Percentiles rank a stretch among this genome's conserved stretches.
phyloP scores from a whole-genome alignment of 306 rosid genomes.

The Vachellia pachyceras region DNA sequence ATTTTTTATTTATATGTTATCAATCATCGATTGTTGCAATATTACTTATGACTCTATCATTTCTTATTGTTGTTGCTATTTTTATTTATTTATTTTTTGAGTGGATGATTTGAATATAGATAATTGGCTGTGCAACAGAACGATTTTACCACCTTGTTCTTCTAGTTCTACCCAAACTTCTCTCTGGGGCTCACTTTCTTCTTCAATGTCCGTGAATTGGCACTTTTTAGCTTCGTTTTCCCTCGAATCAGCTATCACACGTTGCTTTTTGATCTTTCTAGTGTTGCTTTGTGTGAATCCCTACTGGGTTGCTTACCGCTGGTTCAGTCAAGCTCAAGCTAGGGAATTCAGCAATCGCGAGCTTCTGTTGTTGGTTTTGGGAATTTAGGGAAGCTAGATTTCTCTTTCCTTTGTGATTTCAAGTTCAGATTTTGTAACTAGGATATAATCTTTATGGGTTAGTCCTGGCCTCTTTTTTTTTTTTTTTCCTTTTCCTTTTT shows the following conservation, averaged over 20 bases:
- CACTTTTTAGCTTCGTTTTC: constrained; percentile 40
- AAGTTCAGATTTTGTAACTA: constrained; percentile 43
- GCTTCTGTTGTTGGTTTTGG: constrained; percentile 49
- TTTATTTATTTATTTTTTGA: constrained; percentile 27
- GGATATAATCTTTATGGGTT: constrained; percentile 63
- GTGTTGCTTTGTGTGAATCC: constrained; percentile 38
- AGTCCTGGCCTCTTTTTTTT: constrained; percentile 51
- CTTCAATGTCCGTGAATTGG: constrained; percentile 49
- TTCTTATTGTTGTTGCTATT: not conserved
- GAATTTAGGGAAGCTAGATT: constrained; percentile 43
- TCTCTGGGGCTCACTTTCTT: constrained; percentile 44
- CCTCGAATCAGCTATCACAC: constrained; percentile 32
- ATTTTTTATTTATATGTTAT: not conserved
- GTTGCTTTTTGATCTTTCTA: constrained; percentile 22
- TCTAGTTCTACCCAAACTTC: constrained; percentile 27
- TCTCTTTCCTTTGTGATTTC: constrained; percentile 32
- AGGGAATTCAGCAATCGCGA: constrained; percentile 45
- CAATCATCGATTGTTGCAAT: constrained; percentile 36
- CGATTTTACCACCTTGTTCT: constrained; percentile 49
- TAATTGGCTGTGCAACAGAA: constrained; percentile 51
- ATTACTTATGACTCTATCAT: constrained; percentile 33
- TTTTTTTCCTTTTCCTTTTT: too few species aligned
- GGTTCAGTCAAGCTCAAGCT: constrained; percentile 49
- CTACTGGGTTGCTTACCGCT: constrained; percentile 25
- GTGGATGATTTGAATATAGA: constrained; percentile 66